Base-by-base conservation (phyloP, 2,329 filamentous ascomycete genomes). In the Akanthomyces uredinophilus region DNA sequence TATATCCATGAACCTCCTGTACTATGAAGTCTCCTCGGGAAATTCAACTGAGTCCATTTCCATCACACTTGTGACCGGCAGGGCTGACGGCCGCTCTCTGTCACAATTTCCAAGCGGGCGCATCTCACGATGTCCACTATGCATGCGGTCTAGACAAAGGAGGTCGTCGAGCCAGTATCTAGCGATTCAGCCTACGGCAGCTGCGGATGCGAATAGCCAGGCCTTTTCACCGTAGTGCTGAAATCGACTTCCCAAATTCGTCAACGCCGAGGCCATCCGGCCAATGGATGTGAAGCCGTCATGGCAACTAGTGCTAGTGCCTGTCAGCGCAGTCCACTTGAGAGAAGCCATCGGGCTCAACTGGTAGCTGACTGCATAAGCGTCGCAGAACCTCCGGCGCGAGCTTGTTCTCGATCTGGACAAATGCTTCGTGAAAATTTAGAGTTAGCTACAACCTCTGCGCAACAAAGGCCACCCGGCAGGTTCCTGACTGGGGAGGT, bases 311-410 rank as follows among this genome's bases (percentile, higher is more conserved):
- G 55, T 50, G n/a, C 10, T 49, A 27, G 55, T 58, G 44, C 22
- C 32, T 49, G 55, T 58, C 44, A 58, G 55, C 55, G 29, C 8
- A 27, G 46, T 56, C 55, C 55, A 58, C 43, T 49, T 58, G 20
- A 44, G 49, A 7, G 29, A 32, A 37, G 29, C 18, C n/a, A 16
- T 32, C 16, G 41, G 27, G 22, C 41, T 56, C n/a, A 22, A 20
- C 8, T 55, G 39, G 14, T 54, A 10, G 54, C 41, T 47, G 54
- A 57, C 54, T 47, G 54, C 43, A 37, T 57, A 57, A 57, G 54
- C 54, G 41, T 47, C 24, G 1, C 27, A 32, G 13, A 57, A 35
- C 27, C 43, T 47, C 41, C 54, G 41, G 43, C 54, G 54, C 54
- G 47, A 37, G 18, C 14, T 16, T 49, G 14, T 58, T 57, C 46